Evolutionary conservation across 768 basidiomycete species (phyloP).

Genomic region (Gloeopeniophorella convolvens): DNA sequence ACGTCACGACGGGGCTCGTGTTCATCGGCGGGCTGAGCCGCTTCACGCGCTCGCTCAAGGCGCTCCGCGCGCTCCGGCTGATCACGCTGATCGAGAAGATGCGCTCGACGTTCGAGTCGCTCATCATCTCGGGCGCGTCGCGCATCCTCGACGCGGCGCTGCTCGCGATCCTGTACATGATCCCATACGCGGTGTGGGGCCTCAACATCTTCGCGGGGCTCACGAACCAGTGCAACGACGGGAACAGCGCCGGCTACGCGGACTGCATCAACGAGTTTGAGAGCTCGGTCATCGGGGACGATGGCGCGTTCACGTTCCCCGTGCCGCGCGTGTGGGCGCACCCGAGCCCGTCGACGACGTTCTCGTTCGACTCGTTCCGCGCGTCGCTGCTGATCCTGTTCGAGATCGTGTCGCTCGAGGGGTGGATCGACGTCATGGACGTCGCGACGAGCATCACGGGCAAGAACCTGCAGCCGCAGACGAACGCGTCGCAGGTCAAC

Average conservation of each 20-base stretch:
- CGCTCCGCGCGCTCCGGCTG: constrained; percentile 78
- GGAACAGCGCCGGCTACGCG: constrained; percentile 40
- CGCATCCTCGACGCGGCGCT: constrained; percentile 88
- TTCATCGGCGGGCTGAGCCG: constrained; percentile 75
- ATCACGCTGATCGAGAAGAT: constrained; percentile 86
- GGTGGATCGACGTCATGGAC: constrained; percentile 93
- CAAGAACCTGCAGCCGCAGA: constrained; percentile 57
- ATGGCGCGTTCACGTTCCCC: constrained; percentile 54
- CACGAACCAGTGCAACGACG: constrained; percentile 83
- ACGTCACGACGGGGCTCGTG: constrained; percentile 62
- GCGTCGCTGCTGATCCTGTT: constrained; percentile 85
- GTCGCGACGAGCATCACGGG: constrained; percentile 76
- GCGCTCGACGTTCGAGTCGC: constrained; percentile 77
- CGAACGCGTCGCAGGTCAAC: constrained; percentile 71
- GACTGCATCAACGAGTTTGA: constrained; percentile 74
- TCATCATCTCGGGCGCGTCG: constrained; percentile 79
- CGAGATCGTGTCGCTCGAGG: constrained; percentile 93
- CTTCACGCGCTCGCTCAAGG: constrained; percentile 80
- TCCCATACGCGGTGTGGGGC: constrained; percentile 91
- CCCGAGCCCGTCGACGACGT: constrained; percentile 74
- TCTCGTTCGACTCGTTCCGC: constrained; percentile 85
- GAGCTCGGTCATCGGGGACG: constrained; percentile 49
- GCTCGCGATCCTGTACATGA: constrained; percentile 86
- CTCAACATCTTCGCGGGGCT: constrained; percentile 86
- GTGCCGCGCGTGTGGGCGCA: constrained; percentile 88